Percentiles rank a stretch among this genome's conserved stretches.
These are phyloP conservation scores for Colletotrichum graminicola DNA, from an alignment of 2,329 filamentous ascomycete genomes.

Conservation along the genomic window DNA sequence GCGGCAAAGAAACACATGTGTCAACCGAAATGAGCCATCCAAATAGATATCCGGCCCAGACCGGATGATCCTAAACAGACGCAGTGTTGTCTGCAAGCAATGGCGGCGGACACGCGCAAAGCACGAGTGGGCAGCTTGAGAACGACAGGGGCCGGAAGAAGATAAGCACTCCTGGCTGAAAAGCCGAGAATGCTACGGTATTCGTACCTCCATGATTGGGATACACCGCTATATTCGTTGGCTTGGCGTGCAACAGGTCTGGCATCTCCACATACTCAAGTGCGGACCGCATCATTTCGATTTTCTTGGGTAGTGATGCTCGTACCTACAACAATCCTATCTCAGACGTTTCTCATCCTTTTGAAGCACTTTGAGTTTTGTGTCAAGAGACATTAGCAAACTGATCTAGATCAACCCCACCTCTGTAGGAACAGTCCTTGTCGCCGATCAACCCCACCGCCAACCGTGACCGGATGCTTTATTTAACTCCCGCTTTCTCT, in stretches of 20 bases:
- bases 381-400: conserved; percentile 7
- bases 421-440: conserved; percentile 2
- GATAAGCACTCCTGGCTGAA: background rate
- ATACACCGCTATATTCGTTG: background rate
- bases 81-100: background rate
- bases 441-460: conserved; percentile 17
- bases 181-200: conserved; percentile 2
- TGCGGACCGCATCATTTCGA: background rate
- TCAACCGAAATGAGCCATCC: background rate
- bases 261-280: background rate
- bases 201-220: background rate
- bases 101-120: background rate
- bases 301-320: background rate
- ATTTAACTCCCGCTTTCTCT: background rate
- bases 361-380: conserved; percentile 22
- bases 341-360: conserved; percentile 19
- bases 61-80: background rate
- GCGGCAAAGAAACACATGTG: background rate
- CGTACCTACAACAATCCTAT: background rate
- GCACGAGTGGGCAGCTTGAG: background rate
- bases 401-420: background rate
- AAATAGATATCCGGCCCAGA: background rate
- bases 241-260: conserved; percentile 9
- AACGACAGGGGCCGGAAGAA: background rate
- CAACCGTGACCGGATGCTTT: background rate